Conservation (phyloP, 73 alveolate species). For the Paramecium sexaurelia region DNA sequence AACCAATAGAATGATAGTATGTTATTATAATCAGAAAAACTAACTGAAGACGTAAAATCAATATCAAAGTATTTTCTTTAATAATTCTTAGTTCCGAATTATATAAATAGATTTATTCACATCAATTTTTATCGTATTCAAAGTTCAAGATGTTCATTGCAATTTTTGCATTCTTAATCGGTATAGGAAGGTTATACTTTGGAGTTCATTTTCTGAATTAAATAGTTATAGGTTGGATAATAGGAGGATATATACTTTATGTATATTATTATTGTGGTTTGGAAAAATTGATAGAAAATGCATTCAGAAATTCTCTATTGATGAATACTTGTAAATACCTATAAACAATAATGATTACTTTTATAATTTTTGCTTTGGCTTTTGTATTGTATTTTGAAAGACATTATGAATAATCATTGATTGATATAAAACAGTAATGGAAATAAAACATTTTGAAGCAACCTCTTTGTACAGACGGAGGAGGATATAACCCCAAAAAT, state of each 20-base stretch:
- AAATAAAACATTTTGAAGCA: background rate
- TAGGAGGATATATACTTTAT: constrained; percentile 32
- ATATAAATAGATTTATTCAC: background rate
- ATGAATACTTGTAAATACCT: background rate
- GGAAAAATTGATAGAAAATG: background rate
- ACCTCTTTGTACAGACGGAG: background rate
- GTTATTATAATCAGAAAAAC: background rate
- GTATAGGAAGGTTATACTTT: constrained; percentile 12
- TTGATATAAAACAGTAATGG: background rate
- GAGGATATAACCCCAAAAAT: background rate
- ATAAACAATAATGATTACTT: background rate
- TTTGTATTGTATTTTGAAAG: background rate
- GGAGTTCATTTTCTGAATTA: constrained; percentile 59
- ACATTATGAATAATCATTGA: background rate
- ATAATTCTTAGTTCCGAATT: background rate
- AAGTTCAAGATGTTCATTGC: background rate
- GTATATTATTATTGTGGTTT: constrained; percentile 13
- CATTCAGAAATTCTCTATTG: background rate
- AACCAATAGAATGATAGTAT: background rate
- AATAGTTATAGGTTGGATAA: constrained; percentile 51
- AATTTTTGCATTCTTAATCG: background rate
- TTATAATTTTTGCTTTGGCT: background rate
- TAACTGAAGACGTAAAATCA: background rate
- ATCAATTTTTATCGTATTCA: background rate
- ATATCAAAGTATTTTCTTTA: background rate